Percentiles rank a stretch among this genome's conserved stretches.
phyloP scores from a whole-genome alignment of 2,329 filamentous ascomycete genomes.

The Tolypocladium tundrense region DNA sequence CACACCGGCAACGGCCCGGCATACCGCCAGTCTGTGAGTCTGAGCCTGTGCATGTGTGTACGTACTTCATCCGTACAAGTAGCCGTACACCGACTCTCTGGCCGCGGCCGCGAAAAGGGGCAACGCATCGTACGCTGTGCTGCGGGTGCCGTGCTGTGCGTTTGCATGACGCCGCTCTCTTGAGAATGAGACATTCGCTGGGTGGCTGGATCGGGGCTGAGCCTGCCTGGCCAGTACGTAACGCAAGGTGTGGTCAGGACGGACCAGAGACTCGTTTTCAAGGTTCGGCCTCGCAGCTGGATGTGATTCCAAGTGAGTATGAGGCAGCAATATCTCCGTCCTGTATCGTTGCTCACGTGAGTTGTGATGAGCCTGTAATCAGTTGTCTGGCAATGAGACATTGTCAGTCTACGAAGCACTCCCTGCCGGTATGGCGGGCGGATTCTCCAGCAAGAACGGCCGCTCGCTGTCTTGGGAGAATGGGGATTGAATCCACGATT shows the following conservation, averaged over 20 bases:
- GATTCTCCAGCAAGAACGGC: background rate
- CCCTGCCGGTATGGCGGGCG: background rate
- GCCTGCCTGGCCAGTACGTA: background rate
- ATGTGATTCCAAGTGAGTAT: background rate
- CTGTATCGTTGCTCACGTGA: background rate
- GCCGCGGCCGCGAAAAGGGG: background rate
- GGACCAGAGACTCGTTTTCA: background rate
- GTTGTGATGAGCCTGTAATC: background rate
- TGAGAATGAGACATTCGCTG: constrained; percentile 1
- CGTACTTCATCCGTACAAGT: background rate
- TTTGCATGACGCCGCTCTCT: background rate
- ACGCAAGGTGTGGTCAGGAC: background rate
- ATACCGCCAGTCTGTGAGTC: background rate
- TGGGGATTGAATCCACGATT: too few relatives aligned
- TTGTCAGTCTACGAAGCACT: background rate
- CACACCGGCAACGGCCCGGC: background rate
- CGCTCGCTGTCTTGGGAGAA: background rate
- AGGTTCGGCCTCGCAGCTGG: background rate
- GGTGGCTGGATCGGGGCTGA: background rate
- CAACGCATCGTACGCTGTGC: background rate
- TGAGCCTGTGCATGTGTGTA: background rate
- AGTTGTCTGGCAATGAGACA: background rate
- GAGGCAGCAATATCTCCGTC: background rate
- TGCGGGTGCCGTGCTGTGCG: background rate
- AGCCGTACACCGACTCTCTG: background rate